These are phyloP conservation scores for Chlorokybus atmophyticus DNA, from an alignment of 139 green algal genomes.

Conservation along the genomic window DNA sequence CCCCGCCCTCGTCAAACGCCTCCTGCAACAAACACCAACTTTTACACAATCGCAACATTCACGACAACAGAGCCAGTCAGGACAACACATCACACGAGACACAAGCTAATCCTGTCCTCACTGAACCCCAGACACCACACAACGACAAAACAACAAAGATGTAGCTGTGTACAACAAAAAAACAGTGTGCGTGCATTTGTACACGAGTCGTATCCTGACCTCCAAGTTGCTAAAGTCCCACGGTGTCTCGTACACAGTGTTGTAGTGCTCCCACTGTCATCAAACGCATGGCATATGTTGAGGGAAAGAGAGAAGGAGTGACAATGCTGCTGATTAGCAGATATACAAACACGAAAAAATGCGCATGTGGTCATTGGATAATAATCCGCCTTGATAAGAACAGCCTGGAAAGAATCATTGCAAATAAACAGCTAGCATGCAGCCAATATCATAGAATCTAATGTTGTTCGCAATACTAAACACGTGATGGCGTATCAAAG, in stretches of 20 bases:
- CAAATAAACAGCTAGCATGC: neutral
- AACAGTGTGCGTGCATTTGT: neutral
- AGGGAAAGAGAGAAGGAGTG: neutral
- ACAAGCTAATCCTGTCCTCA: too few species aligned
- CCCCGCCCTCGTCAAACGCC: conserved; percentile 24
- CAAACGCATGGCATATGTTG: too few species aligned
- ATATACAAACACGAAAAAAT: neutral
- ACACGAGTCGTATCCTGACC: neutral
- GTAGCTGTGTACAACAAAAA: neutral
- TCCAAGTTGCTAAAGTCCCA: conserved; percentile 24
- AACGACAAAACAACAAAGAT: neutral
- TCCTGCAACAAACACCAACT: conserved; percentile 8
- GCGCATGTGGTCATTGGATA: neutral
- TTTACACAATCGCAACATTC: neutral
- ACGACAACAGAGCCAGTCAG: neutral
- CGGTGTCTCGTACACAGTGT: conserved; percentile 7
- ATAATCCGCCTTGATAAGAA: neutral
- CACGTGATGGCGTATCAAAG: neutral
- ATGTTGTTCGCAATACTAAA: neutral
- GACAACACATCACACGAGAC: neutral
- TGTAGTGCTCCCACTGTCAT: conserved; percentile 28
- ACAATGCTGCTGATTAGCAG: neutral
- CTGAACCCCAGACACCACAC: neutral
- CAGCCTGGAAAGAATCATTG: neutral
- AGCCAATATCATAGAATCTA: neutral